Evolutionary conservation across 2,329 filamentous ascomycete species (phyloP).

Genomic region (Elsinoe fawcettii): DNA sequence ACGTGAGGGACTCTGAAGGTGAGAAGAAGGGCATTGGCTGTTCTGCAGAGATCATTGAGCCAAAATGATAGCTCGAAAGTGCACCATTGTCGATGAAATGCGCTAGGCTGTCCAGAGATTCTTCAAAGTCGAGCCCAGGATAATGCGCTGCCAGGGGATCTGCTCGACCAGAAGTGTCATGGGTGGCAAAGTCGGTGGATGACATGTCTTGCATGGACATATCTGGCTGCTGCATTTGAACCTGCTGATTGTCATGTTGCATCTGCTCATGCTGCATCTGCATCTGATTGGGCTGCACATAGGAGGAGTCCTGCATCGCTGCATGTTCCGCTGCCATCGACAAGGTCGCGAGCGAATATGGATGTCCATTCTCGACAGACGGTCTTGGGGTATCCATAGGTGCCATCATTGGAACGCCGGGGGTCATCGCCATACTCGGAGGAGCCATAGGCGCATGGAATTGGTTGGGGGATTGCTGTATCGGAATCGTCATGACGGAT

Average conservation of each 20-base stretch:
- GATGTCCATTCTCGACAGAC: slow-evolving; percentile 12
- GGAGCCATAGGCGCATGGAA: not conserved
- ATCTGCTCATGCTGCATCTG: slow-evolving; percentile 1
- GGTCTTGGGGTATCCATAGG: slow-evolving; percentile 8
- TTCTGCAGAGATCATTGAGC: slow-evolving; percentile 33
- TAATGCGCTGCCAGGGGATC: slow-evolving; percentile 12
- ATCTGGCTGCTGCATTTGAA: not conserved
- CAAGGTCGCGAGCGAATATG: slow-evolving; percentile 31
- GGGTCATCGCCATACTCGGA: slow-evolving; percentile 19
- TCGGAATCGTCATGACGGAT: slow-evolving; percentile 16
- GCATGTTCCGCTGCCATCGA: slow-evolving; percentile 38
- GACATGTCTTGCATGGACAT: slow-evolving; percentile 6
- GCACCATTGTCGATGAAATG: slow-evolving; percentile 34
- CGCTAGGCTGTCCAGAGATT: slow-evolving; percentile 33
- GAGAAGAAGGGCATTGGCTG: slow-evolving; percentile 38
- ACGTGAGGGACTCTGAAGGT: slow-evolving; percentile 30
- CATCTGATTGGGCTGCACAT: slow-evolving; percentile 7
- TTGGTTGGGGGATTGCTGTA: not conserved
- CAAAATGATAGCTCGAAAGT: slow-evolving; percentile 33
- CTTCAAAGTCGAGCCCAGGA: slow-evolving; percentile 21
- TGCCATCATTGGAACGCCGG: slow-evolving; percentile 15
- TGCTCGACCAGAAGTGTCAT: not conserved
- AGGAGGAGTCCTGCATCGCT: slow-evolving; percentile 26
- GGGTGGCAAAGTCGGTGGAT: not conserved
- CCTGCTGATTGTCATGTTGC: not conserved